Percentiles rank a stretch among this genome's conserved stretches.
Conservation (phyloP, 2,329 filamentous ascomycete species). For the Mycosphaerella arachidis region DNA sequence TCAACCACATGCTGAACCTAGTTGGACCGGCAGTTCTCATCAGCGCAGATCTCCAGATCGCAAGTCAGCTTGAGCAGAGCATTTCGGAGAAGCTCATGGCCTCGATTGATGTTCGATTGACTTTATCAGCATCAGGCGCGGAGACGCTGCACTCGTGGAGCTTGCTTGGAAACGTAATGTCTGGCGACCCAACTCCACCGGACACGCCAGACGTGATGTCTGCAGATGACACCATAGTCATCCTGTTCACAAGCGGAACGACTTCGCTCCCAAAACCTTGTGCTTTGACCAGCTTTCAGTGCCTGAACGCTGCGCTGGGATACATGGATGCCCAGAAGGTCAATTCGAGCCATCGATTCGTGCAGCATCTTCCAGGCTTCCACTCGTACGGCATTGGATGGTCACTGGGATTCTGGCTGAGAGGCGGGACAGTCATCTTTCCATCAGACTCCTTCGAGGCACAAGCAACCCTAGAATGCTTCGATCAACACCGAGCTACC, state of each 20-base stretch:
- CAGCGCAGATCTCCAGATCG: slow-evolving; percentile 25
- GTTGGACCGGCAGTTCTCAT: slow-evolving; percentile 28
- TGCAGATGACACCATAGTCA: slow-evolving; percentile 34
- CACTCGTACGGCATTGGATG: slow-evolving; percentile 32
- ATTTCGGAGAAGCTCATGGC: slow-evolving; percentile 24
- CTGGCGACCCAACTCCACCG: slow-evolving; percentile 29
- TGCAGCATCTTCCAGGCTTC: slow-evolving; percentile 31
- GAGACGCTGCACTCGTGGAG: slow-evolving; percentile 23
- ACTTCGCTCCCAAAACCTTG: slow-evolving; percentile 47
- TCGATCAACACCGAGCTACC: slow-evolving; percentile 31
- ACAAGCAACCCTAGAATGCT: slow-evolving; percentile 31
- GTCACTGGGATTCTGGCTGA: slow-evolving; percentile 29
- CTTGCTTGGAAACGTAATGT: slow-evolving; percentile 28
- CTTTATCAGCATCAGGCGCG: slow-evolving; percentile 19
- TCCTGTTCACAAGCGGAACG: slow-evolving; percentile 51
- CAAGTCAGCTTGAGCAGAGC: slow-evolving; percentile 27
- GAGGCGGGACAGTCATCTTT: slow-evolving; percentile 27
- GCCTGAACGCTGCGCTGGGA: slow-evolving; percentile 36
- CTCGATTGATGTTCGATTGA: slow-evolving; percentile 25
- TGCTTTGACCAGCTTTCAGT: slow-evolving; percentile 36
- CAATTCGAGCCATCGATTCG: slow-evolving; percentile 26
- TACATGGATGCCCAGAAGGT: slow-evolving; percentile 28
- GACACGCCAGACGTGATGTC: slow-evolving; percentile 29
- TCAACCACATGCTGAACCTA: slow-evolving; percentile 31
- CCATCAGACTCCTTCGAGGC: slow-evolving; percentile 32